Evolutionary conservation across 2,329 filamentous ascomycete genomes (phyloP), one percentile per base, ranked within the genome.

Genomic region (Dichotomopilus funicola): DNA sequence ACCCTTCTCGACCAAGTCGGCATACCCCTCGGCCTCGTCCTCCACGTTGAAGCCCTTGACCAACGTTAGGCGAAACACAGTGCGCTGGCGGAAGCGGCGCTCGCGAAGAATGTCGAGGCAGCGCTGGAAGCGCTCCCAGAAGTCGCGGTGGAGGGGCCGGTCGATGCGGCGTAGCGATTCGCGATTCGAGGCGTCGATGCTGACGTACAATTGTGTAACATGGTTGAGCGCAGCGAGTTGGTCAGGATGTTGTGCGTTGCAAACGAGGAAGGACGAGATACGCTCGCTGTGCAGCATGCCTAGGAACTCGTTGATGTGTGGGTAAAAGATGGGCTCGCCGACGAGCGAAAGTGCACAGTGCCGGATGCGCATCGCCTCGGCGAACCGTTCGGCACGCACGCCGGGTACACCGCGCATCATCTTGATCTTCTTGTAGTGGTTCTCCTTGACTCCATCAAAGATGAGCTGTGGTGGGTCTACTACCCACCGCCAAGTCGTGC

Each of bases 21-120:
- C 92, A 67, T 99, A 97, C 4, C 92, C 92, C 61, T 86, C 81
- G 5, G 86, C 90, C 71, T 96, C 94, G 63, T 96, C 91, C 31
- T 96, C 92, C 61, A 97, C 84, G 69, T 99, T 97, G 80, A 99
- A 97, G 3, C 91, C 92, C 74, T 97, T 97, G 68, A 97, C 94
- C 2, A 99, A 84, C 0, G 92, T 97, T 3, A 97, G 80, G 1
- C 94, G 85, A 77, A 95, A 97, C 4, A 97, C 94, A 5, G 94
- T 97, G 53, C 92, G 86, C 69, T 96, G 92, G 53, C 85, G 80
- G 75, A 89, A 87, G 42, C 92, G 83, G 71, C 89, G 88, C 69
- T 88, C 87, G 12, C 88, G 83, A 27, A 97, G 75, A 59, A 99
- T 96, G 57, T 95, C 90, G 37, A 97, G 80, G 67, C 94, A 97